phyloP scores from a whole-genome alignment of 345 rosid species.

The Melaleuca quinquenervia region DNA sequence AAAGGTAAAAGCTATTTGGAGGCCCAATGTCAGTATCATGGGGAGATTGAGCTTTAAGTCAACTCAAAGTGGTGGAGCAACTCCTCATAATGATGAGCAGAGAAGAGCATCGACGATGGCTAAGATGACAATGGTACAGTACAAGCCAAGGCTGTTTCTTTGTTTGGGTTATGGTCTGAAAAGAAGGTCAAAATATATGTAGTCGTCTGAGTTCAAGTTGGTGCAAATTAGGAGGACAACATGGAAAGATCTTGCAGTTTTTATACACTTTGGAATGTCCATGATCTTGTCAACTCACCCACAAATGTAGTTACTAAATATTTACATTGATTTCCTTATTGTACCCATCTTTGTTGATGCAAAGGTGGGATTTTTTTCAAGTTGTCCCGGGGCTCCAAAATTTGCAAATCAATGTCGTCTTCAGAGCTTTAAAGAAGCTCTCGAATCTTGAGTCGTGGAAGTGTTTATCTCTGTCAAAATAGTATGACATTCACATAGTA shows the following conservation, averaged over 20 bases:
- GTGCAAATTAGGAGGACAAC: neutral
- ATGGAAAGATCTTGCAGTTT: neutral
- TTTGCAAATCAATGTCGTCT: neutral
- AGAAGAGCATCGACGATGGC: neutral
- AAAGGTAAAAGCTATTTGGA: neutral
- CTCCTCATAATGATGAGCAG: neutral
- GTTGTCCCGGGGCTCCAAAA: neutral
- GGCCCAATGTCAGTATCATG: neutral
- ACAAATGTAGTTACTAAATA: neutral
- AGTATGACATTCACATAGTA: neutral
- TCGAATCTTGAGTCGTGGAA: neutral
- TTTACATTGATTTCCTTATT: neutral
- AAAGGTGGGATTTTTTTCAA: neutral
- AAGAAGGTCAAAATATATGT: conserved; percentile 2
- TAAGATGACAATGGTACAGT: conserved; percentile 5
- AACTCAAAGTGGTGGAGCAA: neutral
- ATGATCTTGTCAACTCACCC: neutral
- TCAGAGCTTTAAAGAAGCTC: neutral
- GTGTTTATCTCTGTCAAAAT: neutral
- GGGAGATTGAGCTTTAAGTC: conserved; percentile 20
- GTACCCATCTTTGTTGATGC: neutral
- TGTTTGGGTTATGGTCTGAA: conserved; percentile 24
- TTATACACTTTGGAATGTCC: neutral
- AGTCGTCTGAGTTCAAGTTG: neutral
- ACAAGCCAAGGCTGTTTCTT: conserved; percentile 25